Evolutionary conservation across 2,329 filamentous ascomycete species (phyloP).

Genomic region (Phaeosphaeriaceae sp.): DNA sequence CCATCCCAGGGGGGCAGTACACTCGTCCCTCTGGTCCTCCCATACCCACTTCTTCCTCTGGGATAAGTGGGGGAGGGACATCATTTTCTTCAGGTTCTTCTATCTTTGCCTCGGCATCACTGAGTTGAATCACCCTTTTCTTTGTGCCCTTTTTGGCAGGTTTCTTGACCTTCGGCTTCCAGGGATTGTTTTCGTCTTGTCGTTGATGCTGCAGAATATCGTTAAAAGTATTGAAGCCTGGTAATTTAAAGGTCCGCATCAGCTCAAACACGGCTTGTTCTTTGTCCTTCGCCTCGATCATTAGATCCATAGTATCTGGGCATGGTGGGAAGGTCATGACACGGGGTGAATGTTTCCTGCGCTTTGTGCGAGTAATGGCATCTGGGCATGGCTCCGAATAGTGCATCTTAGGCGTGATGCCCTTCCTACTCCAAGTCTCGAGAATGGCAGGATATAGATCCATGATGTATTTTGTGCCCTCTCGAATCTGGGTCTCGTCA

Average conservation of each 20-base stretch:
- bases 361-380: slow-evolving; percentile 78
- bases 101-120: slow-evolving; percentile 50
- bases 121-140: slow-evolving; percentile 49
- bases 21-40: slow-evolving; percentile 81
- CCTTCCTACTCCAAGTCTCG: slow-evolving; percentile 82
- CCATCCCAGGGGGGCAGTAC: slow-evolving; percentile 89
- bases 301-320: slow-evolving; percentile 84
- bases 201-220: slow-evolving; percentile 79
- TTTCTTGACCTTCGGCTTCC: slow-evolving; percentile 49
- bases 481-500: slow-evolving; percentile 72
- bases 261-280: slow-evolving; percentile 95
- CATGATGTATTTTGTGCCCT: slow-evolving; percentile 84
- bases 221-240: slow-evolving; percentile 76
- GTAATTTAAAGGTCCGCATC: slow-evolving; percentile 85
- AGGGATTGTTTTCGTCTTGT: slow-evolving; percentile 71
- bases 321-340: slow-evolving; percentile 84
- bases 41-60: slow-evolving; percentile 79
- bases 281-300: slow-evolving; percentile 99
- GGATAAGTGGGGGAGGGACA: slow-evolving; percentile 52
- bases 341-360: slow-evolving; percentile 83
- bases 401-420: slow-evolving; percentile 94
- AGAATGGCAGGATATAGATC: slow-evolving; percentile 76
- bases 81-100: slow-evolving; percentile 50
- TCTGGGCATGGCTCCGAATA: slow-evolving; percentile 81
- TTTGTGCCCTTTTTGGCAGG: slow-evolving; percentile 54